phyloP scores from a whole-genome alignment of 805 yeast genomes.

The Candida sakaeoensis region DNA sequence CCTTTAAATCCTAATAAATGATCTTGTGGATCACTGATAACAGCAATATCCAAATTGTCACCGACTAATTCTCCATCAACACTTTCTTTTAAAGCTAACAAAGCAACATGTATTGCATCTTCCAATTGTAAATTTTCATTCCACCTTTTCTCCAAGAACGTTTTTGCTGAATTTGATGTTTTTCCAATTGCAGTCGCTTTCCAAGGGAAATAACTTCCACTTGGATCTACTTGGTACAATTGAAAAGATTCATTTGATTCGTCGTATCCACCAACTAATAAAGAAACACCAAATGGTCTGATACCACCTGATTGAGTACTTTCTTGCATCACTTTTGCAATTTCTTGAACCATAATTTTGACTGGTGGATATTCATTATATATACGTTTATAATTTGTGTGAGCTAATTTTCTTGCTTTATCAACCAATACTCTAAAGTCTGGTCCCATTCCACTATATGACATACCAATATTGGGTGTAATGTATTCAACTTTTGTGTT shows the following conservation, averaged over 20 bases:
- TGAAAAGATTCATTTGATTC: conserved; percentile 64
- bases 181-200: conserved; percentile 99
- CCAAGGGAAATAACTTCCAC: conserved; percentile 98
- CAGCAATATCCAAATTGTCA: conserved; percentile 87
- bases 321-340: conserved; percentile 96
- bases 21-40: conserved; percentile 80
- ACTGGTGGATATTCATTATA: conserved; percentile 98
- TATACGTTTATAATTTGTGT: conserved; percentile 85
- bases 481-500: conserved; percentile 74
- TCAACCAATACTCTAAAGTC: conserved; percentile 94
- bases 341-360: conserved; percentile 85
- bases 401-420: conserved; percentile 89
- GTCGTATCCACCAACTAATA: conserved; percentile 92
- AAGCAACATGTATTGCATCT: conserved; percentile 96
- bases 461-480: conserved; percentile 95
- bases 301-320: conserved; percentile 99
- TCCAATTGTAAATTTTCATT: conserved; percentile 94
- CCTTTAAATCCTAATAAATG: conserved; percentile 83
- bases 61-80: conserved; percentile 98
- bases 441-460: conserved; percentile 98
- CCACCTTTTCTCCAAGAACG: conserved; percentile 97
- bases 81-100: conserved; percentile 89
- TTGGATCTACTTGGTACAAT: conserved; percentile 95
- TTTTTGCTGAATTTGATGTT: conserved; percentile 93
- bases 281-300: conserved; percentile 96